Evolutionary conservation across 805 yeast genomes (phyloP).

Genomic region (Starmerella bombi): DNA sequence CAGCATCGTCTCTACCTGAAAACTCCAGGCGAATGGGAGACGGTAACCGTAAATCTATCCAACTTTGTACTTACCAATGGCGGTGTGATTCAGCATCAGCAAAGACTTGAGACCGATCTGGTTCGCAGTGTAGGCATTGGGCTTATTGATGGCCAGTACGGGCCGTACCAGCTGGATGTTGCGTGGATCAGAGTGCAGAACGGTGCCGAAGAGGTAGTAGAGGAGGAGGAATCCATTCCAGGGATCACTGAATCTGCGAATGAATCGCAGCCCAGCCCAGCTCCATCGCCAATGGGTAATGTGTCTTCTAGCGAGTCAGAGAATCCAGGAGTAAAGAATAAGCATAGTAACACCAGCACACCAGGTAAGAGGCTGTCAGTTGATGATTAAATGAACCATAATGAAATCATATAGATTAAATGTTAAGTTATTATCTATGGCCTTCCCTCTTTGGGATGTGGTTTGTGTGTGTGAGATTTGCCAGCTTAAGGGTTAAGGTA

Average conservation of each 20-base stretch:
- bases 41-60: constrained; percentile 60
- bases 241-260: background rate
- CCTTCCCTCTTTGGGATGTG: no score
- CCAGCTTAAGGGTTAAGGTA: background rate
- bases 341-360: constrained; percentile 7
- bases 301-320: no score
- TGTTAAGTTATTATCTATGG: background rate
- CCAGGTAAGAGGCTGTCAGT: constrained; percentile 22
- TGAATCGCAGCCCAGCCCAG: background rate
- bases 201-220: constrained; percentile 12
- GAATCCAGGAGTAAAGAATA: no score
- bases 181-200: constrained; percentile 57
- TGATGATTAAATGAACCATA: constrained; percentile 13
- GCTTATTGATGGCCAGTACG: constrained; percentile 60
- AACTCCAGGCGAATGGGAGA: constrained; percentile 70
- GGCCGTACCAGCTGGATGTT: constrained; percentile 55
- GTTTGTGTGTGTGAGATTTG: no score
- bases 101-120: constrained; percentile 45
- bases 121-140: constrained; percentile 69
- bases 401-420: background rate
- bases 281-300: background rate
- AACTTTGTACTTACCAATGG: constrained; percentile 74
- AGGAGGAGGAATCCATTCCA: background rate
- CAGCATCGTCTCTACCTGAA: constrained; percentile 68
- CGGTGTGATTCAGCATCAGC: constrained; percentile 53